Conservation (phyloP, 1,284 basidiomycete species). For the Cystobasidiaceae sp. region DNA sequence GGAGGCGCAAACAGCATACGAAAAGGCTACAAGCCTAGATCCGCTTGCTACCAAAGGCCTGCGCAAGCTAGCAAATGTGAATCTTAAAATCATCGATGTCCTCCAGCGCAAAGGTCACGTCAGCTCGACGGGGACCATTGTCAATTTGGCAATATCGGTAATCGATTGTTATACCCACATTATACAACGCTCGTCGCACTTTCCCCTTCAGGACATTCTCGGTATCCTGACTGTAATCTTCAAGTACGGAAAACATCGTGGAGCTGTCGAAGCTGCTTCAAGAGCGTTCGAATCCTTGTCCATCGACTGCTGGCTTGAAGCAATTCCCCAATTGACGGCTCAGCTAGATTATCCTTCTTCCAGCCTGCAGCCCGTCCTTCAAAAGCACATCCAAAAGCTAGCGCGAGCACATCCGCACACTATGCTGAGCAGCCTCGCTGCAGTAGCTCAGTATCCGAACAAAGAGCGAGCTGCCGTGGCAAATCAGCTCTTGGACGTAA, state of each 20-base stretch:
- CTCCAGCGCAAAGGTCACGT: not conserved
- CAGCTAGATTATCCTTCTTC: constrained; percentile 5
- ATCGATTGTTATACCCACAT: constrained; percentile 19
- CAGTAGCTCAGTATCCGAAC: constrained; percentile 15
- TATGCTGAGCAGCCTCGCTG: constrained; percentile 16
- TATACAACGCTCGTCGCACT: not conserved
- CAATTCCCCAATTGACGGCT: constrained; percentile 30
- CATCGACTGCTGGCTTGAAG: constrained; percentile 22
- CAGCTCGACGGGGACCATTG: not conserved
- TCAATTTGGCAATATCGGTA: constrained; percentile 1
- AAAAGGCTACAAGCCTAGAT: constrained; percentile 16
- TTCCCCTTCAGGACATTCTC: constrained; percentile 29
- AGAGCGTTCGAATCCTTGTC: constrained; percentile 15
- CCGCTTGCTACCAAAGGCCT: constrained; percentile 14
- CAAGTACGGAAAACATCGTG: constrained; percentile 24
- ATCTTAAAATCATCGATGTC: constrained; percentile 8
- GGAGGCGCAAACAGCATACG: constrained; percentile 24
- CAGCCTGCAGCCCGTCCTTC: constrained; percentile 3
- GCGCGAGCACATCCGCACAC: constrained; percentile 25
- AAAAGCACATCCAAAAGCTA: constrained; percentile 20
- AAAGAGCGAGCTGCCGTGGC: constrained; percentile 17
- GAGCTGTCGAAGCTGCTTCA: constrained; percentile 6
- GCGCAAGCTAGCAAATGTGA: constrained; percentile 24
- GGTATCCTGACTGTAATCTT: constrained; percentile 26
- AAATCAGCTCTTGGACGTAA: constrained; percentile 11